Evolutionary conservation across 768 basidiomycete species (phyloP).

Genomic region (Gloeostereum incarnatum): DNA sequence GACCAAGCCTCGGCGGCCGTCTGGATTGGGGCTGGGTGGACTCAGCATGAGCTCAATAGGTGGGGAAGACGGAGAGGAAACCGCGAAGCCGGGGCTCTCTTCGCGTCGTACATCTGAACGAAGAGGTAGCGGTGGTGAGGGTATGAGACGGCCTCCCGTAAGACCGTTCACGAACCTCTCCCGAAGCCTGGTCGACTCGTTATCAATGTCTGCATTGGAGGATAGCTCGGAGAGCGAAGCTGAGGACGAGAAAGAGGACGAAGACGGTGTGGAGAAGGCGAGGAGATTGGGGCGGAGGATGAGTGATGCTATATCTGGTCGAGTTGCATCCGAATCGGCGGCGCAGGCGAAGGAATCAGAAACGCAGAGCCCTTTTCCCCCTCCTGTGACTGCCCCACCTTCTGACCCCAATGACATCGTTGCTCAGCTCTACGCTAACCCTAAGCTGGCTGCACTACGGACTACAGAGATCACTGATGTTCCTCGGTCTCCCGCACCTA

Average conservation of each 20-base stretch:
- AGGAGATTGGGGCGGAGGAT: constrained; percentile 28
- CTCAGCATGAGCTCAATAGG: constrained; percentile 3
- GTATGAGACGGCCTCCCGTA: no score
- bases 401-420: constrained; percentile 28
- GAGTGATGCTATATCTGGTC: constrained; percentile 25
- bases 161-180: constrained; percentile 14
- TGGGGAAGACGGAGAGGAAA: constrained; percentile 11
- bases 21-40: constrained; percentile 15
- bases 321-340: neutral
- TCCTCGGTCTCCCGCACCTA: constrained; percentile 10
- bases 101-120: neutral
- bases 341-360: constrained; percentile 6
- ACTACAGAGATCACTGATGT: constrained; percentile 8
- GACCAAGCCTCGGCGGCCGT: constrained; percentile 22
- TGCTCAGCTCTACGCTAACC: constrained; percentile 30
- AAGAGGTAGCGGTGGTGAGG: constrained; percentile 8
- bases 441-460: constrained; percentile 32
- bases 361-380: constrained; percentile 5
- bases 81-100: constrained; percentile 7
- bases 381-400: constrained; percentile 13
- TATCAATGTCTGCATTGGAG: constrained; percentile 47
- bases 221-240: constrained; percentile 38
- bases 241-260: constrained; percentile 24
- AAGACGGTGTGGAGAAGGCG: constrained; percentile 17
- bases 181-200: constrained; percentile 25